These are phyloP conservation scores for Saccharomyces uvarum DNA, from an alignment of 1,139 yeast genomes.

Conservation along the genomic window DNA sequence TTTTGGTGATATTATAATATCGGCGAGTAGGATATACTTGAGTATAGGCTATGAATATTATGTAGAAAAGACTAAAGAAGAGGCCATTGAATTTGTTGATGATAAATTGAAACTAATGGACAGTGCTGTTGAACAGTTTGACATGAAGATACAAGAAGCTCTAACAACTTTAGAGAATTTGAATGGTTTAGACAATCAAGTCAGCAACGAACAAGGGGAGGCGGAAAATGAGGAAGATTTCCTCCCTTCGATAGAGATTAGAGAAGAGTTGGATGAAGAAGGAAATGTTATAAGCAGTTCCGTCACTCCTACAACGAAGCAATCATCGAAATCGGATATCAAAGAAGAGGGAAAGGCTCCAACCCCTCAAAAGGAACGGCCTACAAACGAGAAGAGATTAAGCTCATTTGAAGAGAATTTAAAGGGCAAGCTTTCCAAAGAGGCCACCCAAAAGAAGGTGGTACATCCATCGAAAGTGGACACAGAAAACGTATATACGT, in stretches of 20 bases:
- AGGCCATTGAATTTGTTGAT: slow-evolving; percentile 42
- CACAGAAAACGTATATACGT: slow-evolving; percentile 42
- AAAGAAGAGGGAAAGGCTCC: slow-evolving; percentile 15
- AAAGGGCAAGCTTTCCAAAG: slow-evolving; percentile 12
- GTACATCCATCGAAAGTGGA: slow-evolving; percentile 25
- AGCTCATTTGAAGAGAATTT: slow-evolving; percentile 15
- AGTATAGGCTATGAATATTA: slow-evolving; percentile 57
- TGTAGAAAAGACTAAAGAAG: slow-evolving; percentile 39
- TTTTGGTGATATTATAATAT: slow-evolving; percentile 31
- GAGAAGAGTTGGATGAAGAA: slow-evolving; percentile 77
- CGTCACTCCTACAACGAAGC: slow-evolving; percentile 30
- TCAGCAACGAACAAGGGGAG: slow-evolving; percentile 2
- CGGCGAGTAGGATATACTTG: slow-evolving; percentile 37
- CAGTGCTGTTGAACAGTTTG: slow-evolving; percentile 36
- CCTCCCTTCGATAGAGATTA: slow-evolving; percentile 68
- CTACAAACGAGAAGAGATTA: neutral
- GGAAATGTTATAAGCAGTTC: slow-evolving; percentile 50
- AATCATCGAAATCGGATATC: neutral
- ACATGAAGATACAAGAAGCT: slow-evolving; percentile 41
- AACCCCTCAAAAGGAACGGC: slow-evolving; percentile 2
- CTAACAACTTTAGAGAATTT: slow-evolving; percentile 31
- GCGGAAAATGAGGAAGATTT: slow-evolving; percentile 32
- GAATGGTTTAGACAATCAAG: slow-evolving; percentile 18
- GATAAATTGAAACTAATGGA: slow-evolving; percentile 37
- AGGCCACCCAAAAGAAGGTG: neutral